Conservation (phyloP, 169 alveolate genomes). For the Plasmodium sp. region DNA sequence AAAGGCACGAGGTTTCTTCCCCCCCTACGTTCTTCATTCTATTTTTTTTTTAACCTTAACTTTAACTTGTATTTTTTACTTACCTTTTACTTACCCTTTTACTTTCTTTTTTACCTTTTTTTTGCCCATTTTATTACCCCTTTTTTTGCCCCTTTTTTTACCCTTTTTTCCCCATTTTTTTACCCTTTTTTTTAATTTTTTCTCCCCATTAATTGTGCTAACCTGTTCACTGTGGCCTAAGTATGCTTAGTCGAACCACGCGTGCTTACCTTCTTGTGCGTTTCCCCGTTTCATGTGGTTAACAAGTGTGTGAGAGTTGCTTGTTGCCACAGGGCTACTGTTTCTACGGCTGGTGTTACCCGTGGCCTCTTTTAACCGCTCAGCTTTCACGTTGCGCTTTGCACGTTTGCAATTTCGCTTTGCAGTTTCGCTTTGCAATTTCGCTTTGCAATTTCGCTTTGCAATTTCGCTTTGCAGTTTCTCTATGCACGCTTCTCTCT, state of each 20-base stretch:
- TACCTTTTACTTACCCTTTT: not conserved
- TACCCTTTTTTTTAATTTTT: not conserved
- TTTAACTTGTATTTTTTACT: not conserved
- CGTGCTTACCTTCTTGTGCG: not conserved
- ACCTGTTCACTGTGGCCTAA: not conserved
- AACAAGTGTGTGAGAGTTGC: not conserved
- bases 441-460: too few species aligned
- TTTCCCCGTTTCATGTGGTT: not conserved
- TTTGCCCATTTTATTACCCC: not conserved
- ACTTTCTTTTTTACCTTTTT: not conserved
- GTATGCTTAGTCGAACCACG: not conserved
- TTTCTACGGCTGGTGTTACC: not conserved
- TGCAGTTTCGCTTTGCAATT: too few species aligned
- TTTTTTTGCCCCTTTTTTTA: not conserved
- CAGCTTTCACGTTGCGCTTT: not conserved
- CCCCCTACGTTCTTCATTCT: not conserved
- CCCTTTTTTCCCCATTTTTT: not conserved
- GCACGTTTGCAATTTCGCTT: too few species aligned
- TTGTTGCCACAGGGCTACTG: not conserved
- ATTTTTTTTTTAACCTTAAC: not conserved
- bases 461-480: too few species aligned
- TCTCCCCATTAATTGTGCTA: not conserved
- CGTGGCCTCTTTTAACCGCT: not conserved
- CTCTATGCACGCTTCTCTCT: not conserved
- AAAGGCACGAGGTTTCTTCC: not conserved